Base-by-base conservation (phyloP, 352 stramenopile genomes). In the Aphanomyces stellatus region DNA sequence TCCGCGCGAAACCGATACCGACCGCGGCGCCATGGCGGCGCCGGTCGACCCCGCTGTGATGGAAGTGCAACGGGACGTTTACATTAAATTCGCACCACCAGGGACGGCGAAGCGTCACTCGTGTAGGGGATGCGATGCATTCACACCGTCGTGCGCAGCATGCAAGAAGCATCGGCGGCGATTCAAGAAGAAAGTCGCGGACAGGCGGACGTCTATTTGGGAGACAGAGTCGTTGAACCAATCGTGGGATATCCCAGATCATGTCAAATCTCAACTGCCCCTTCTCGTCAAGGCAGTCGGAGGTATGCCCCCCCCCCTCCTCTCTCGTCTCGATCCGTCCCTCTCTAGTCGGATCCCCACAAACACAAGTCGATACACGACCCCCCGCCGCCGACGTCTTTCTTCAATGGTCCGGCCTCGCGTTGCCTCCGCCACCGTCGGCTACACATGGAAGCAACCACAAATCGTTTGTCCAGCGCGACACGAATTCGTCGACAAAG, bases 171-270 rank as follows among this genome's bases (percentile, higher is more conserved):
- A 19, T 31, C 55, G 55, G 13, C 22, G 24, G n/a, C 33, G 27
- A 22, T 17, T n/a, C 30, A 60, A 60, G 30, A 28, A 43, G 4
- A 33, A 60, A 22, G 51, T 31, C 30, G 51, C 51, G 19, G 25
- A 15, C 7, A 28, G 35, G 0, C 34, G 40, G 28, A 22, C 19
- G 22, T 51, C 35, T 6, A 64, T 64, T 27, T 64, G 55, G 55
- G 34, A 64, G 4, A 46, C 35, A 6, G 55, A 25, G 31, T 51
- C 55, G 55, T 3, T 64, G 31, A 64, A 64, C 27, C 55, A 17
- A 15, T 28, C 33, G 31, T 64, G 55, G 55, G 55, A 33, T 4
- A 64, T 64, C 31, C 55, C 55, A 17, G 31, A 25, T 15, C 7
- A 34, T 24, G 13, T 64, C 35, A 64, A 64, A 37, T 4, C 11